Evolutionary conservation across 1,139 yeast genomes (phyloP), one percentile per base, ranked within the genome.

Genomic region (Magnusiomyces clavatus): DNA sequence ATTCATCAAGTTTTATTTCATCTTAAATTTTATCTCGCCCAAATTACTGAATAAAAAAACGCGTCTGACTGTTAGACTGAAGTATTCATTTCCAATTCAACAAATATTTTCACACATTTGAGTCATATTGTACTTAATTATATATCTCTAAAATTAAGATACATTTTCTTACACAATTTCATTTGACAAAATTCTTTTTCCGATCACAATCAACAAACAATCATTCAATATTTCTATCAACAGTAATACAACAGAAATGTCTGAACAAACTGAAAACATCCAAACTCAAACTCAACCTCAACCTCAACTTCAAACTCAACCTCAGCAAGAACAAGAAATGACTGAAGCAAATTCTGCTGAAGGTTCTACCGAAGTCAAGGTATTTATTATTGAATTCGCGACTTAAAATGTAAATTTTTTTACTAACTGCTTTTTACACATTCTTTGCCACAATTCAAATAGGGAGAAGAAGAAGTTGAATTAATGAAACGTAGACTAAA

Each of bases 401-500:
- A 5, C 11, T 37, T 12, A 37, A n/a, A 5, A 4, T 37, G n/a
- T 4, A 37, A 37, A 13, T 5, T 5, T 37, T 37, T 5, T 37
- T 37, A n/a, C 16, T 37, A n/a, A n/a, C 19, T 6, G 29, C 24
- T 42, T 17, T 42, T 42, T 24, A 13, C 17, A 42, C 12, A 24
- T 5, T 31, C 8, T 13, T 43, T 24, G 31, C 31, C 31, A 24
- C 31, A 5, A 5, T 24, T 24, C 31, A 24, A 24, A 37, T 17
- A 44, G 47, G 47, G 49, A 49, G 53, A 48, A 29, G 56, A 54
- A 43, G 55, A 55, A 29, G 64, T 60, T 29, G 68, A 62, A 36
- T 64, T 60, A 34, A 65, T 70, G 62, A 64, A 64, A 53, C 64
- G 67, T 19, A 66, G 72, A 35, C 66, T 73, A 43, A 63, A 68